Evolutionary conservation across 257 asterid species (phyloP).

Genomic region (Parsonsia alboflavescens): DNA sequence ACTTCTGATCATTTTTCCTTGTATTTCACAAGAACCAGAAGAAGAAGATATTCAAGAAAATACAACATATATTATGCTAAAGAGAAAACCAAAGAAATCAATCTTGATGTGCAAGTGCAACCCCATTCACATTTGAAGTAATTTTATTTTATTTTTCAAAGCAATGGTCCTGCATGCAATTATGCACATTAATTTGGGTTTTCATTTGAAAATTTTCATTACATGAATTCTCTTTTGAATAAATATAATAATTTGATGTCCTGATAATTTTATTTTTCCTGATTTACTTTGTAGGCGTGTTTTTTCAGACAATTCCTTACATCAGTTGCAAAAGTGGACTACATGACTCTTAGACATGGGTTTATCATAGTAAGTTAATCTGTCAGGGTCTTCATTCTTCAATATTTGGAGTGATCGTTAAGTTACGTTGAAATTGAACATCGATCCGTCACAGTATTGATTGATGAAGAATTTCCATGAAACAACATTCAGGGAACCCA

Average conservation of each 20-base stretch:
- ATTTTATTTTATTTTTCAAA: not conserved
- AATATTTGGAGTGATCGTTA: too few species aligned
- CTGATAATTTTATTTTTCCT: not conserved
- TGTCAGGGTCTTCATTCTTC: too few species aligned
- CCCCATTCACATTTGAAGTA: not conserved
- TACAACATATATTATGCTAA: not conserved
- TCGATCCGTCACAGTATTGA: too few species aligned
- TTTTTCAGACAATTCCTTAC: constrained; percentile 79
- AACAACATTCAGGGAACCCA: too few species aligned
- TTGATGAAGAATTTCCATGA: too few species aligned
- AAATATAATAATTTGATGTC: not conserved
- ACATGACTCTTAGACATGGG: constrained; percentile 82
- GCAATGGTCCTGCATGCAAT: not conserved
- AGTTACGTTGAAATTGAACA: too few species aligned
- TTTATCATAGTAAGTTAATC: constrained; percentile 50
- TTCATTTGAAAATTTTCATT: not conserved
- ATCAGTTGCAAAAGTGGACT: constrained; percentile 88
- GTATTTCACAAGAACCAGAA: too few species aligned
- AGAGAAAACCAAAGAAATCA: not conserved
- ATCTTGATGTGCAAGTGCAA: not conserved
- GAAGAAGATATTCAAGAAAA: not conserved
- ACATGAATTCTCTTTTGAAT: not conserved
- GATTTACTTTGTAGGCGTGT: constrained; percentile 47
- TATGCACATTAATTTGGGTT: not conserved
- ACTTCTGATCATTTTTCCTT: not conserved